Conservation (phyloP, 768 basidiomycete species). For the Myochromella boudieri region DNA sequence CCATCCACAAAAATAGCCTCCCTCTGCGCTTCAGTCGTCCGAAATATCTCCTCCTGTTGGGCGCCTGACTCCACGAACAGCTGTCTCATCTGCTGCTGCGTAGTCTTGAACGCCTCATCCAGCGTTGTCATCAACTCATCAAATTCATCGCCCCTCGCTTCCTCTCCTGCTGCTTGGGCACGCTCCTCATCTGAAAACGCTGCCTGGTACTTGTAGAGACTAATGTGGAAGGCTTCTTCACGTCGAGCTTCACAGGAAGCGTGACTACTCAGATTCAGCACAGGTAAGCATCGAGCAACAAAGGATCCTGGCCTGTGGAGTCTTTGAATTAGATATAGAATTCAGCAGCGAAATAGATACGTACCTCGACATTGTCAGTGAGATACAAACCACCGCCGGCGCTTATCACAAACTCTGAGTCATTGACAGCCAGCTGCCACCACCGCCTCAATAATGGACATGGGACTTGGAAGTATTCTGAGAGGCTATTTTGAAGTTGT, state of each 20-base stretch:
- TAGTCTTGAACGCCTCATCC: neutral
- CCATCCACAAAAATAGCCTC: neutral
- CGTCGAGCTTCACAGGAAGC: neutral
- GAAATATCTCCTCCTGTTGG: conserved; percentile 3
- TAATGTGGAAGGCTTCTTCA: neutral
- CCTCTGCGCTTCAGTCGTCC: conserved; percentile 1
- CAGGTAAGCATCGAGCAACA: no score
- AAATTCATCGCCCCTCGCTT: neutral
- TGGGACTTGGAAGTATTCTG: no score
- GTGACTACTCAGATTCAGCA: no score
- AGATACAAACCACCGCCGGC: no score
- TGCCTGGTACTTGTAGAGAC: neutral
- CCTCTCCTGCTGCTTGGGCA: conserved; percentile 1
- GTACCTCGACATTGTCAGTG: no score
- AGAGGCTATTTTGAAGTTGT: no score
- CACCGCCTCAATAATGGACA: no score
- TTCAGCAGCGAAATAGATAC: no score
- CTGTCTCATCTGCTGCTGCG: neutral
- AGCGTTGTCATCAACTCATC: neutral
- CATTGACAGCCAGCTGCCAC: no score
- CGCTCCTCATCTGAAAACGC: conserved; percentile 5
- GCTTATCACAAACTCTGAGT: no score
- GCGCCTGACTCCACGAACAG: neutral
- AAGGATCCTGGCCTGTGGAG: no score
- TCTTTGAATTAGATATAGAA: no score